Base-by-base conservation (phyloP, 1,284 basidiomycete species). In the Ustanciosporium gigantosporum region DNA sequence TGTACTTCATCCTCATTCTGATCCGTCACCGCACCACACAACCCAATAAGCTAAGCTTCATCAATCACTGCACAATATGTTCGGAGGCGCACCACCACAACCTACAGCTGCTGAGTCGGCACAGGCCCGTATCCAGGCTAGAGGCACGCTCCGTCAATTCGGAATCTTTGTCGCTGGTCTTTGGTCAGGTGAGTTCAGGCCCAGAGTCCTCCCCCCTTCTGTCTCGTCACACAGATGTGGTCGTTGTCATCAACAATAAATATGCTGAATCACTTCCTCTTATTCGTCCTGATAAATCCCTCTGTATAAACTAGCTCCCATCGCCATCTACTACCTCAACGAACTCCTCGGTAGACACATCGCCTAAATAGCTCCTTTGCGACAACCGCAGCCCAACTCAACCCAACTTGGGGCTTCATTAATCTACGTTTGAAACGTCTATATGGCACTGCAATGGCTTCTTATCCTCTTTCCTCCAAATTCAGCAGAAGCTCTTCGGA, bases 291-390 rank as follows among this genome's bases (percentile, higher is more conserved):
- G n/a, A n/a, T n/a, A n/a, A n/a, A n/a, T n/a, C n/a, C n/a, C n/a
- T n/a, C n/a, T n/a, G n/a, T n/a, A n/a, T n/a, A n/a, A n/a, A n/a
- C n/a, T n/a, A 65, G 61, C 61, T 16, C 61, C 61, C 11, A 23
- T 65, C 19, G 61, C 46, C 19, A 34, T 64, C 32, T 65, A 58
- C 47, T 59, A 65, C 44, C 25, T 55, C 25, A 65, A 65, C 61
- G 50, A 65, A 47, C 20, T 59, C 32, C 41, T 65, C 9, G 55
- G 61, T 8, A 49, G 61, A 9, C 61, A 65, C 61, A 59, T 59
- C 29, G 46, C 55, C 22, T 65, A 36, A 51, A 15, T 25, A 22
- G n/a, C n/a, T 13, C 34, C 15, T 5, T 22, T 19, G 36, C 36
- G 24, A 14, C 11, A 19, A 14, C 36, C 19, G 5, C 36, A 9